Evolutionary conservation across 768 basidiomycete species (phyloP), one percentile per base, ranked within the genome.

Genomic region (Ramaria sp.): DNA sequence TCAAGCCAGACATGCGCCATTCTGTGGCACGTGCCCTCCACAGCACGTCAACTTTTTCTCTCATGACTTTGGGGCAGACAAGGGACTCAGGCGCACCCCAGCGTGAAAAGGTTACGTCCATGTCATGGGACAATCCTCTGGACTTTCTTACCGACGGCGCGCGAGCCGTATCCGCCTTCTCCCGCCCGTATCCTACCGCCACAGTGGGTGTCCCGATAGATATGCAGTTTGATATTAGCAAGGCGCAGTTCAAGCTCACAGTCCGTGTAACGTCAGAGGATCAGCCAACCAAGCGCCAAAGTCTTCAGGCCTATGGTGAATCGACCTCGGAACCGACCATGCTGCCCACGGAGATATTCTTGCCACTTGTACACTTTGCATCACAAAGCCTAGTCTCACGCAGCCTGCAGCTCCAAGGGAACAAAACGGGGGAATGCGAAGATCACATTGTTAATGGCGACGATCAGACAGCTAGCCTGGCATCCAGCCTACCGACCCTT

Each of bases 291-390:
- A 37, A 37, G 34, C 51, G 22, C 10, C 41, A 20, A 4, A 10
- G 22, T n/a, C 15, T 33, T 17, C 42, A 49, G 27, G 53, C 60
- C 0, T 52, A 59, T 0, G 60, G 60, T 15, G 64, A 65, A 13
- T 54, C 51, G 27, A 43, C 45, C 15, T 33, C 58, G 11, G 50
- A 59, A 6, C 66, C 68, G 1, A 72, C 73, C 17, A 67, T 66
- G 30, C 70, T 80, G 1, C 77, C 83, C n/a, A 97, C 92, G 19
- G 96, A 96, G 75, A 83, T 98, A 20, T 99, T 79, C 67, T 68
- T 98, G 0, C 96, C 96, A 4, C 75, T 91, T 50, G 84, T 95
- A 19, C 96, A 99, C 67, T 99, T 83, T 66, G 89, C 86, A 3
- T 75, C 77, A 59, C 70, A 73, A 20, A 57, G 19, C 47, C 65